Percentiles rank a stretch among this genome's conserved stretches.
phyloP scores from a whole-genome alignment of 345 rosid genomes.

The Eucalyptus decipiens region DNA sequence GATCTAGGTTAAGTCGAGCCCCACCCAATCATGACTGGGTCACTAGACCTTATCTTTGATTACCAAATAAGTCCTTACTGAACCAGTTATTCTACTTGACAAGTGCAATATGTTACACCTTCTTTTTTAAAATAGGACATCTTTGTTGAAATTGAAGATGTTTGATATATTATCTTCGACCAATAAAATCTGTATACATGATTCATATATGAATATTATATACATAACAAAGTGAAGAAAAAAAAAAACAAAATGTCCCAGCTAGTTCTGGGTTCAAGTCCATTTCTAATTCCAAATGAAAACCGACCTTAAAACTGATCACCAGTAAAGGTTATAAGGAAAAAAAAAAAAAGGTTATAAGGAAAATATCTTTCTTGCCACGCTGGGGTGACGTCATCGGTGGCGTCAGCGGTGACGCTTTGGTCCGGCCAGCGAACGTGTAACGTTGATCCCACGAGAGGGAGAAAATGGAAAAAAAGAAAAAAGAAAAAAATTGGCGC shows the following conservation, averaged over 20 bases:
- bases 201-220: too few species aligned
- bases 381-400: not conserved
- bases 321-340: not conserved
- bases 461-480: not conserved
- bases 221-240: not conserved
- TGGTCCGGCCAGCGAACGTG: not conserved
- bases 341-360: not conserved
- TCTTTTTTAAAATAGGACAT: not conserved
- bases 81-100: too few species aligned
- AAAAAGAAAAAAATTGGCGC: not conserved
- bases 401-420: not conserved
- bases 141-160: not conserved
- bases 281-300: not conserved
- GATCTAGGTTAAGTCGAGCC: accelerated
- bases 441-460: not conserved
- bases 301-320: too few species aligned
- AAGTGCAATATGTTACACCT: too few species aligned
- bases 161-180: not conserved
- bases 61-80: too few species aligned
- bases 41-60: too few species aligned
- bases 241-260: not conserved
- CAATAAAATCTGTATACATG: not conserved
- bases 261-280: not conserved
- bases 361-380: not conserved
- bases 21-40: accelerated